phyloP scores from a whole-genome alignment of 805 yeast genomes.

The Yamadazyma scolyti region DNA sequence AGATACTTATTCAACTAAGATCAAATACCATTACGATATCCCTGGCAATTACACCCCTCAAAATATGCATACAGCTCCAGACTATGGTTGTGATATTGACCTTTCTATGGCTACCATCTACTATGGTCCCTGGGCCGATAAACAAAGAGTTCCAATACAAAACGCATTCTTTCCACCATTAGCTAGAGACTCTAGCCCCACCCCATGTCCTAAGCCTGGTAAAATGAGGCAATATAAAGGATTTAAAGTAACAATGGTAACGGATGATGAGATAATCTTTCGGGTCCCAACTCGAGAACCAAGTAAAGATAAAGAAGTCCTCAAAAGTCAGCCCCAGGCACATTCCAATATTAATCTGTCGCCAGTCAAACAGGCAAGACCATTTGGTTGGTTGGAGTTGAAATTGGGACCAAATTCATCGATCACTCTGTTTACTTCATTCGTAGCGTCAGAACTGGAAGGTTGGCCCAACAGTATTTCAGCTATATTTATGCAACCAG shows the following conservation, averaged over 20 bases:
- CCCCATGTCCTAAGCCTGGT: conserved; percentile 37
- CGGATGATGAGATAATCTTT: conserved; percentile 62
- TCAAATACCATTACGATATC: conserved; percentile 64
- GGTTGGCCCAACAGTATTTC: conserved; percentile 54
- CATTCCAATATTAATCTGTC: conserved; percentile 4
- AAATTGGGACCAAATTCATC: conserved; percentile 54
- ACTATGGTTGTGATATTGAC: conserved; percentile 55
- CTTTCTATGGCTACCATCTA: conserved; percentile 62
- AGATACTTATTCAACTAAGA: conserved; percentile 52
- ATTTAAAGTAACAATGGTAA: conserved; percentile 51
- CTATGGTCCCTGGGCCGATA: conserved; percentile 96
- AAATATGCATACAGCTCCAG: conserved; percentile 17
- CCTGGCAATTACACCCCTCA: conserved; percentile 47
- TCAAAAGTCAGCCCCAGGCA: conserved; percentile 11
- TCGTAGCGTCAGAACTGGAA: conserved; percentile 46
- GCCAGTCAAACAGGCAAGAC: conserved; percentile 35
- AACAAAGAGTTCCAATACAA: conserved; percentile 69
- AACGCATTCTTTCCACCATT: conserved; percentile 63
- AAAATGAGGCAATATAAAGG: conserved; percentile 51
- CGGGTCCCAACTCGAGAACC: conserved; percentile 82
- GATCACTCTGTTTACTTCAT: conserved; percentile 43
- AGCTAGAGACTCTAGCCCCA: conserved; percentile 50
- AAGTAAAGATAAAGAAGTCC: conserved; percentile 59
- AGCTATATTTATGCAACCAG: conserved; percentile 50
- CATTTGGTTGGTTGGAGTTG: conserved; percentile 92